Conservation (phyloP, 2,329 filamentous ascomycete species). For the Amesomyces nigricolor region DNA sequence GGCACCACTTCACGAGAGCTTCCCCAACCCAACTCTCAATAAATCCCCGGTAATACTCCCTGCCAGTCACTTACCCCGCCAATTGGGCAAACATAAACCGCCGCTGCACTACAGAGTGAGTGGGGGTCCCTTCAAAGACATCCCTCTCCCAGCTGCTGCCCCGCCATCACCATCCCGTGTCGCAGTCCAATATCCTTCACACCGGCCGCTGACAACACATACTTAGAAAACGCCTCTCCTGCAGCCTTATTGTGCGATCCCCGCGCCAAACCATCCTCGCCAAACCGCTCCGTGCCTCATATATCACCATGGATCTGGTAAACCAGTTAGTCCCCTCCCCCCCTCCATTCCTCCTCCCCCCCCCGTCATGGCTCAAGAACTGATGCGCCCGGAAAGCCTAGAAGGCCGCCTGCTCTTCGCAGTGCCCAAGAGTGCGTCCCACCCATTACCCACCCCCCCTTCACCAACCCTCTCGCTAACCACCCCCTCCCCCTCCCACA, state of each 20-base stretch:
- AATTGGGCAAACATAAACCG: neutral
- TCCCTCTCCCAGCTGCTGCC: neutral
- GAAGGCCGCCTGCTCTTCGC: constrained; percentile 92
- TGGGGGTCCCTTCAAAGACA: neutral
- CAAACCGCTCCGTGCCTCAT: constrained; percentile 6
- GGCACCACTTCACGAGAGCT: neutral
- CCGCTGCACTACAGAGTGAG: neutral
- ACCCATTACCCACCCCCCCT: neutral
- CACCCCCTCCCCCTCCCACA: constrained; percentile 34
- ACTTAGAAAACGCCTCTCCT: constrained; percentile 9
- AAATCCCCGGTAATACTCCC: neutral
- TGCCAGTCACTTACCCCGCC: neutral
- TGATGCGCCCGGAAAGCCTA: constrained; percentile 51
- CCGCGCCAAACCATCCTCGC: constrained; percentile 18
- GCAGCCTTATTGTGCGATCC: constrained; percentile 19
- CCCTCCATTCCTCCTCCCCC: constrained; percentile 1
- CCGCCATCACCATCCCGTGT: constrained; percentile 8
- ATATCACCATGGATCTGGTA: constrained; percentile 45
- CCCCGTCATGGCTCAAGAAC: constrained; percentile 13
- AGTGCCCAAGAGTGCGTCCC: constrained; percentile 87
- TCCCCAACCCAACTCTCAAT: neutral
- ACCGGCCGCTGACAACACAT: constrained; percentile 8
- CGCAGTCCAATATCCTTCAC: neutral
- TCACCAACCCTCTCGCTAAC: neutral
- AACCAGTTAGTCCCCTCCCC: constrained; percentile 42